phyloP scores from a whole-genome alignment of 2,329 filamentous ascomycete genomes.

The Pseudogymnoascus sp. region DNA sequence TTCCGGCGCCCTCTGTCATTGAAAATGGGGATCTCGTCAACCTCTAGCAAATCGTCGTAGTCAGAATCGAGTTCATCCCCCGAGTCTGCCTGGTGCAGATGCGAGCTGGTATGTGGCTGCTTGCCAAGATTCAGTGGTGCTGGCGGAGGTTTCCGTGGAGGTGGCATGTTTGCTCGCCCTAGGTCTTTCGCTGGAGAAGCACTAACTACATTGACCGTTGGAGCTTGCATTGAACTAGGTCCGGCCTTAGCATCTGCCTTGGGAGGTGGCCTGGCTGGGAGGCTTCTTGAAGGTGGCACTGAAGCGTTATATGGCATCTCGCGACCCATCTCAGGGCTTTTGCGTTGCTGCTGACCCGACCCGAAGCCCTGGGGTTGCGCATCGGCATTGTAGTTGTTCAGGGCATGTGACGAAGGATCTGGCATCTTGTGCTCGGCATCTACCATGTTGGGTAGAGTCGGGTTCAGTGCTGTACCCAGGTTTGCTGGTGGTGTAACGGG shows the following conservation, averaged over 20 bases:
- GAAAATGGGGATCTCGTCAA: conserved; percentile 50
- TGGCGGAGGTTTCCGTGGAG: conserved; percentile 73
- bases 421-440: conserved; percentile 52
- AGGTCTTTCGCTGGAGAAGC: background rate
- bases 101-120: conserved; percentile 31
- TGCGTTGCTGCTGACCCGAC: conserved; percentile 36
- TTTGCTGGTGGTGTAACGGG: conserved; percentile 57
- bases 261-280: conserved; percentile 35
- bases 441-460: conserved; percentile 32
- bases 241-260: conserved; percentile 20
- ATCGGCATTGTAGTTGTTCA: conserved; percentile 43
- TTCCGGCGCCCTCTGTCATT: conserved; percentile 64
- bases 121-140: conserved; percentile 68
- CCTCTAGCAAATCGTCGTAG: conserved; percentile 69
- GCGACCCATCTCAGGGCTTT: conserved; percentile 35
- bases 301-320: conserved; percentile 42
- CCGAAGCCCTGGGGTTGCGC: conserved; percentile 21
- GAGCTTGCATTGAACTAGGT: background rate
- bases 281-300: conserved; percentile 48
- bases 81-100: conserved; percentile 35
- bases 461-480: conserved; percentile 20
- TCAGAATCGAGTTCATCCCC: conserved; percentile 68
- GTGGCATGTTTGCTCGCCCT: conserved; percentile 42
- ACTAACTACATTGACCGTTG: conserved; percentile 12
- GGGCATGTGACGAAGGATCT: conserved; percentile 49